These are phyloP conservation scores for Cydonia oblonga DNA, from an alignment of 331 rosid genomes.

Conservation along the genomic window DNA sequence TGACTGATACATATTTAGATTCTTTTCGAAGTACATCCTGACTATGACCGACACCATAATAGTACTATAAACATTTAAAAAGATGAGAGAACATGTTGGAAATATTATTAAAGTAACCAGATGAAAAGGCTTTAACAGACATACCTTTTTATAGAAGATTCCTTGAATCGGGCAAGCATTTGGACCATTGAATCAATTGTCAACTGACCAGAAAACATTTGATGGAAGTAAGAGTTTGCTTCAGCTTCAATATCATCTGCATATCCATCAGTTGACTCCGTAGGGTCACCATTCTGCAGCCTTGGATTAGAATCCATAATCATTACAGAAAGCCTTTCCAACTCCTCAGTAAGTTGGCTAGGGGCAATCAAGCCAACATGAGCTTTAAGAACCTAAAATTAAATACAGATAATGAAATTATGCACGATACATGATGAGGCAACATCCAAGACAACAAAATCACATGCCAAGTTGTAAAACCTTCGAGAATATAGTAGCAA, in stretches of 20 bases:
- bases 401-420: slow-evolving; percentile 5
- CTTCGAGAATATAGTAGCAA: slow-evolving; percentile 57
- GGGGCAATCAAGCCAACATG: slow-evolving; percentile 37
- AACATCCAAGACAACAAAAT: neutral
- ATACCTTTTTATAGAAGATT: slow-evolving; percentile 71
- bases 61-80: neutral
- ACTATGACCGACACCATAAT: neutral
- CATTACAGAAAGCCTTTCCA: slow-evolving; percentile 63
- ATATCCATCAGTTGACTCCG: slow-evolving; percentile 73
- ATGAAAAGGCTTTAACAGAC: neutral
- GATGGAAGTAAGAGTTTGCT: slow-evolving; percentile 80
- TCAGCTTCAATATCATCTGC: slow-evolving; percentile 73
- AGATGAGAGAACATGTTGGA: neutral
- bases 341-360: slow-evolving; percentile 59
- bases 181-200: slow-evolving; percentile 69
- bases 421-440: neutral
- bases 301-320: slow-evolving; percentile 60
- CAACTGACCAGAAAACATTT: slow-evolving; percentile 81
- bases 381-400: slow-evolving; percentile 72
- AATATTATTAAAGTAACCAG: neutral
- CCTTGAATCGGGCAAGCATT: slow-evolving; percentile 75
- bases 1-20: neutral
- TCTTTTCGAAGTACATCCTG: neutral
- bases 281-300: slow-evolving; percentile 51
- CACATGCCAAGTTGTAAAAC: slow-evolving; percentile 20